A percentile compares a stretch with the other conserved stretches of the same genome.
Evolutionary conservation across 495 filamentous ascomycete species (phyloP).

Genomic region (Penicillium flavigenum): DNA sequence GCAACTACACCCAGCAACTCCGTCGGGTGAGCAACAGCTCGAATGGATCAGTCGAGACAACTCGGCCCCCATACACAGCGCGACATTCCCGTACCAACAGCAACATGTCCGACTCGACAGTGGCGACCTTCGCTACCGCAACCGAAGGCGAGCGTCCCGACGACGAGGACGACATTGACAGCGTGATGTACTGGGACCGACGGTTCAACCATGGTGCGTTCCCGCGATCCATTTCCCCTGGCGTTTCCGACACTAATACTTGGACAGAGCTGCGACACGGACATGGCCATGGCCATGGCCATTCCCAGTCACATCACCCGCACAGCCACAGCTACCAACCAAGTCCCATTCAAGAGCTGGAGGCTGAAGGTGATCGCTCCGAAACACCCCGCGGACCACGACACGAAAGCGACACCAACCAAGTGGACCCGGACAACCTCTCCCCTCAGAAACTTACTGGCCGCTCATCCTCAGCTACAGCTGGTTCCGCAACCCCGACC

Average conservation of each 20-base stretch:
- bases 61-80: slow-evolving; percentile 39
- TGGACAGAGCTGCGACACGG: slow-evolving; percentile 33
- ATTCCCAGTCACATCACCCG: slow-evolving; percentile 16
- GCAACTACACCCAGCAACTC: slow-evolving; percentile 58
- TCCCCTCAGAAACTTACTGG: slow-evolving; percentile 13
- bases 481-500: slow-evolving; percentile 38
- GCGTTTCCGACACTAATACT: neutral
- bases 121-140: slow-evolving; percentile 82
- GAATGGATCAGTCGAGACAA: slow-evolving; percentile 73
- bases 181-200: slow-evolving; percentile 45
- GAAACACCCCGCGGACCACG: slow-evolving; percentile 22
- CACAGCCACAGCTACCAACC: slow-evolving; percentile 16
- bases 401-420: slow-evolving; percentile 6
- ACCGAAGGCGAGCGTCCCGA: slow-evolving; percentile 57
- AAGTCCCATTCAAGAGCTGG: slow-evolving; percentile 10
- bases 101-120: slow-evolving; percentile 67
- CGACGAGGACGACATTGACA: slow-evolving; percentile 42
- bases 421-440: neutral
- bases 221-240: neutral
- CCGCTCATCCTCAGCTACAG: slow-evolving; percentile 32
- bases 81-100: slow-evolving; percentile 54
- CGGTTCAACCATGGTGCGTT: slow-evolving; percentile 43
- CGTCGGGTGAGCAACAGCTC: slow-evolving; percentile 60
- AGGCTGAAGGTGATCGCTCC: slow-evolving; percentile 19
- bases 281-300: slow-evolving; percentile 18